Percentiles rank a stretch among this genome's conserved stretches.
Conservation (phyloP, 345 rosid genomes). For the Arabis hirsuta region DNA sequence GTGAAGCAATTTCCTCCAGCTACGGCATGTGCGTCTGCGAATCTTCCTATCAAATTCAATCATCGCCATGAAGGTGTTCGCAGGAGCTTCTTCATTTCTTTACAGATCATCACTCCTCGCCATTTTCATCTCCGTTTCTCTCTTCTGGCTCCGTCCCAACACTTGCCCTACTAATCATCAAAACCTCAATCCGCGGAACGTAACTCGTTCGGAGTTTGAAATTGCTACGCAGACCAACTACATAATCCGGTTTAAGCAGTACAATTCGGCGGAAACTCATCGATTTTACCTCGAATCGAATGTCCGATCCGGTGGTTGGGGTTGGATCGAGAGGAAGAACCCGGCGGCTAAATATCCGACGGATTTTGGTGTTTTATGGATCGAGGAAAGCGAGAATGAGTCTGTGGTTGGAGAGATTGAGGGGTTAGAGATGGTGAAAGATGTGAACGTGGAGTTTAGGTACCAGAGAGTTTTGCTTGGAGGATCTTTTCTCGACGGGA, state of each 20-base stretch:
- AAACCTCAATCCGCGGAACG: constrained; percentile 35
- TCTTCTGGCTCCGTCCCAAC: constrained; percentile 51
- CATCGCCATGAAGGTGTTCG: constrained; percentile 28
- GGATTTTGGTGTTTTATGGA: constrained; percentile 75
- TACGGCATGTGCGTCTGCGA: constrained; percentile 29
- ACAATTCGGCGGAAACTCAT: constrained; percentile 59
- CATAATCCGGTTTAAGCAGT: constrained; percentile 81
- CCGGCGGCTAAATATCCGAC: constrained; percentile 79
- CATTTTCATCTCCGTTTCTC: constrained; percentile 31
- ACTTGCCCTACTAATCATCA: constrained; percentile 16
- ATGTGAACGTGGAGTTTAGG: constrained; percentile 69
- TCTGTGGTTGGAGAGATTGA: constrained; percentile 62
- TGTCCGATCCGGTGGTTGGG: constrained; percentile 70
- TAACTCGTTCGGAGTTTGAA: constrained; percentile 31
- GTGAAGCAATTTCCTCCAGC: constrained; percentile 21
- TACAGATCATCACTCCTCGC: constrained; percentile 32
- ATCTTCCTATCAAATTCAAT: constrained; percentile 29
- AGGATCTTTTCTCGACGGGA: constrained; percentile 60
- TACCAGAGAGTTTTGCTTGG: constrained; percentile 71
- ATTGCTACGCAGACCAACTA: constrained; percentile 43
- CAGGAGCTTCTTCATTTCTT: constrained; percentile 14
- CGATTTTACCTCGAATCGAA: constrained; percentile 60
- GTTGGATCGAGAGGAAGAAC: constrained; percentile 83
- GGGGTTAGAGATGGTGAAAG: constrained; percentile 68
- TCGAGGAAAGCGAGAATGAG: constrained; percentile 58